phyloP scores from a whole-genome alignment of 2,329 filamentous ascomycete genomes.

The Penicillium crustosum region DNA sequence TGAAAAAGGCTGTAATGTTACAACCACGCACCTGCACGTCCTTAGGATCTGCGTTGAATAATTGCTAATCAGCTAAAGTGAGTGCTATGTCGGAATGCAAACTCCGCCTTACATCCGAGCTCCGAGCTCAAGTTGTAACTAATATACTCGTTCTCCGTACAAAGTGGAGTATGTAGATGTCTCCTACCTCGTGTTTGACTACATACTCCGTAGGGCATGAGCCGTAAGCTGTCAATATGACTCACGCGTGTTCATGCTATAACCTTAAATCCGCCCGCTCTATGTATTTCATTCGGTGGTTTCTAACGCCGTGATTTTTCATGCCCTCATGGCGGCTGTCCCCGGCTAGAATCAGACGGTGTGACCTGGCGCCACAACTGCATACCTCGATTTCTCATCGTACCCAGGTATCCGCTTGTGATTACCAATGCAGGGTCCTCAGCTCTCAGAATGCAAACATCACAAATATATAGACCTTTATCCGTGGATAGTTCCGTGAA shows the following conservation, averaged over 20 bases:
- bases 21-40: conserved; percentile 22
- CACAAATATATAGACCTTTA: not conserved
- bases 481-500: not conserved
- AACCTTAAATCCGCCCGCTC: not conserved
- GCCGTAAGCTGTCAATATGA: conserved; percentile 14
- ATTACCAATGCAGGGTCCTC: not conserved
- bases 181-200: conserved; percentile 9
- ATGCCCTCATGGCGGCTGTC: not conserved
- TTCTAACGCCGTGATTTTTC: not conserved
- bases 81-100: conserved; percentile 10
- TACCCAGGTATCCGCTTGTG: not conserved
- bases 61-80: not conserved
- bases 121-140: not conserved
- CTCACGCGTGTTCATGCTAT: conserved; percentile 4
- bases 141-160: not conserved
- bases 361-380: not conserved
- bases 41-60: conserved; percentile 8
- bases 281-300: not conserved
- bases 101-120: conserved; percentile 11
- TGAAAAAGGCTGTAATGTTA: conserved; percentile 4
- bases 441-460: not conserved
- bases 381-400: not conserved
- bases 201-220: too few relatives aligned
- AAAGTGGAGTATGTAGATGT: not conserved
- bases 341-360: not conserved